Base-by-base conservation (phyloP, 176 grass and related monocot genomes). In the Carex cristatella region DNA sequence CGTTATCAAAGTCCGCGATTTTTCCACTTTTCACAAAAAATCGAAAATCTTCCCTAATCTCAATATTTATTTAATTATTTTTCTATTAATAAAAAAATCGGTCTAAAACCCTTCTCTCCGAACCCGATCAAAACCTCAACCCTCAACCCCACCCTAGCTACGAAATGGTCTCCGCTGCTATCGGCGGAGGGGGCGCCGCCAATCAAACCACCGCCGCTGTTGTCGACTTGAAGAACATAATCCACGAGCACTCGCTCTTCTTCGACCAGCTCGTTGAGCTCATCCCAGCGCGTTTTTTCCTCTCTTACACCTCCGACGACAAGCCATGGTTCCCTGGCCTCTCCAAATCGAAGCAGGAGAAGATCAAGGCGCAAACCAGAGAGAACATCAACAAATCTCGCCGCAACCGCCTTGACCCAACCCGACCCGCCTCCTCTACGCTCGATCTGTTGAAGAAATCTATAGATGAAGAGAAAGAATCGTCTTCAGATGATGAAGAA, bases 321-420 rank as follows among this genome's bases (percentile, higher is more conserved):
- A 90, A 89, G 42, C 93, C 89, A 11, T 98, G 93, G 88, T 95
- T 85, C 74, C 85, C 91, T 44, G 96, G 96, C 19, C 96, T 98
- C 46, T 92, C 93, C 13, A 94, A 93, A 85, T 19, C 69, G 3
- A 86, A 89, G 79, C 94, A 93, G 91, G 81, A 87, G 60, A 84
- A 91, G 14, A 73, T 87, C 80, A 98, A 95, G 87, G 89, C 84
- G 2, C 80, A 98, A 69, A 92, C 96, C n/a, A 85, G 90, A 51
- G 81, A 91, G 71, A 93, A 98, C 49, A 9, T 92, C 65, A 92
- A 90, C 89, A 87, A 92, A 4, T 84, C 93, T 10, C 90, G 88
- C 55, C 91, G 88, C 32, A 88, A 91, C 8, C 87, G 96, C 70
- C 86, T 98, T 10, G 88, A 95, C 38, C 95, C 93, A 0, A 83